These are phyloP conservation scores for Pharus latifolius DNA, from an alignment of 176 grass and related monocot genomes.

Conservation along the genomic window DNA sequence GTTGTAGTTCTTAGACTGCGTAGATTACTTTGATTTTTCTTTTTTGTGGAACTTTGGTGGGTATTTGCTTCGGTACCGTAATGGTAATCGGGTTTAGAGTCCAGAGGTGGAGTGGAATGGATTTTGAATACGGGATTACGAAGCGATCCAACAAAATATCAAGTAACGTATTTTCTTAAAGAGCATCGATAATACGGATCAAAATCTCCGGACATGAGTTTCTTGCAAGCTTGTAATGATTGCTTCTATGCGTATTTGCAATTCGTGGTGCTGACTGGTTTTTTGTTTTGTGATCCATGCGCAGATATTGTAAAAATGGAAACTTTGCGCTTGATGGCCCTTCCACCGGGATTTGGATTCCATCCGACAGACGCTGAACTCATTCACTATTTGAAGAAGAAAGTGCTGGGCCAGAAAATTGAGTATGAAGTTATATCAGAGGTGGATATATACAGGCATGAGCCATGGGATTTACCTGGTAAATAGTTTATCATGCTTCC, in stretches of 20 bases:
- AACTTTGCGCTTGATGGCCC: constrained; percentile 22
- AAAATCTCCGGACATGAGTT: too few relatives aligned
- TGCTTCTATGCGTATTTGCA: neutral
- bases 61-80: too few relatives aligned
- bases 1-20: too few relatives aligned
- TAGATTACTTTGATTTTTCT: too few relatives aligned
- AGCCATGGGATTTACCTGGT: constrained; percentile 96
- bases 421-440: constrained; percentile 59
- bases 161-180: too few relatives aligned
- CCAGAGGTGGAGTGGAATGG: too few relatives aligned
- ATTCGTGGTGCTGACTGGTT: neutral
- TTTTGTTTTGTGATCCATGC: neutral
- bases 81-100: too few relatives aligned
- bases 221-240: too few relatives aligned
- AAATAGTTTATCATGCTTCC: constrained; percentile 14
- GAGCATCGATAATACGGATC: too few relatives aligned
- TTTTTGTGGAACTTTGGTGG: too few relatives aligned
- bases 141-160: too few relatives aligned
- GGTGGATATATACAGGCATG: constrained; percentile 96
- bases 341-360: constrained; percentile 82
- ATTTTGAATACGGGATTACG: too few relatives aligned
- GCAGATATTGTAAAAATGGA: constrained; percentile 49
- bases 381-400: constrained; percentile 75
- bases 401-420: constrained; percentile 58
- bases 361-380: constrained; percentile 82